Evolutionary conservation across 345 rosid species (phyloP), one percentile per base, ranked within the genome.

Genomic region (Hypericum perforatum): DNA sequence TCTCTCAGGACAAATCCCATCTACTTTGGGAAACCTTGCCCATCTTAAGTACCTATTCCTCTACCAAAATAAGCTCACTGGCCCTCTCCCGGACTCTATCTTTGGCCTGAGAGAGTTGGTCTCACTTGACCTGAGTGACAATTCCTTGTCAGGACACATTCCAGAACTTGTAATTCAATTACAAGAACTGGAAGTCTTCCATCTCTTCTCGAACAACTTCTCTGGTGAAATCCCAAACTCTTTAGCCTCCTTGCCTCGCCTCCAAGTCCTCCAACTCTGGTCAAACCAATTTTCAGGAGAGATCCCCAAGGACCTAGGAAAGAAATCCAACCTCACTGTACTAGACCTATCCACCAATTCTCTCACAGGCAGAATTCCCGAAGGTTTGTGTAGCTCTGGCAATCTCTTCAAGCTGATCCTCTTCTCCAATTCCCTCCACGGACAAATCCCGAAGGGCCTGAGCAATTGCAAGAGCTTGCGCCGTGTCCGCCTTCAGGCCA

Each of bases 241-340:
- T 13, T 61, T 91, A 56, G 61, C 84, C 7, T 73, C 76, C 56
- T 67, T 91, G 77, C 84, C 82, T 49, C 81, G 68, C 48, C 92
- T 91, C 51, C 84, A 72, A 71, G 89, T 82, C 36, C 89, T 91
- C 58, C 96, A 91, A 32, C 77, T 91, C n/a, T 87, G 96, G 96
- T 76, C 89, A 6, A 91, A 91, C 61, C 63, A 62, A 12, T 61
- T 91, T 0, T 73, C 84, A 0, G 95, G 92, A 8, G 59, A 68
- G 47, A 81, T 91, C 64, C 98, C 98, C 0, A n/a, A n/a, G 9
- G 67, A 56, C 45, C 89, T 91, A 40, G 96, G 95, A 44, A 68
- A 73, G 58, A 63, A 58, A 43, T 79, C 58, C 70, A 84, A 81
- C 60, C 84, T 91, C 65, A 87, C 85, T 5, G 49, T 91, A 6